Conservation (phyloP, 140 eudicot genomes). For the Flaveria floridana region DNA sequence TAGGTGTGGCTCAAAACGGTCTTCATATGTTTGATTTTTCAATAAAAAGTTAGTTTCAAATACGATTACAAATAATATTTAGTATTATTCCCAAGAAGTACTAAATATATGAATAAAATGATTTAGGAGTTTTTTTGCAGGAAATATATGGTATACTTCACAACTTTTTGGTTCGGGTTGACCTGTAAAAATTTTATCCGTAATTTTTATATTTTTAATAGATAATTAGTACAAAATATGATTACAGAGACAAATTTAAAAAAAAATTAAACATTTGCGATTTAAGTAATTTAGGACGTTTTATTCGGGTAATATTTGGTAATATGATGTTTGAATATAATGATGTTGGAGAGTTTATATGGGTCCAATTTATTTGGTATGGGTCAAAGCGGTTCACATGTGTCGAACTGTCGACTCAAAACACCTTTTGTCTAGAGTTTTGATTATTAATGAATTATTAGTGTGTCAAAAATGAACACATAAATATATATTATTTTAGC, state of each 20-base stretch:
- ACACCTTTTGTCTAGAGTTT: background rate
- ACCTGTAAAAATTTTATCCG: background rate
- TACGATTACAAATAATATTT: background rate
- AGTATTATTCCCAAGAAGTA: background rate
- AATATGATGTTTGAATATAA: background rate
- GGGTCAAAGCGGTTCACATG: background rate
- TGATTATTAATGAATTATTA: background rate
- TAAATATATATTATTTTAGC: background rate
- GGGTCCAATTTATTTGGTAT: background rate
- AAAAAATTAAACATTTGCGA: too few relatives aligned
- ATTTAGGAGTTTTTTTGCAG: background rate
- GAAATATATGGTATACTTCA: background rate
- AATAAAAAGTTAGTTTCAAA: background rate
- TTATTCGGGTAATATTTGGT: constrained; percentile 8
- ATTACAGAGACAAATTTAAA: too few relatives aligned
- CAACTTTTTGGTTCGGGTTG: background rate
- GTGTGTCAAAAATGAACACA: constrained; percentile 12
- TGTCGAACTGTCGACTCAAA: background rate
- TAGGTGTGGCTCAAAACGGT: background rate
- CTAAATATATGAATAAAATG: background rate
- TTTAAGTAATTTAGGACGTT: background rate
- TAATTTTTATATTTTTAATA: background rate
- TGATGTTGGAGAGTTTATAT: background rate
- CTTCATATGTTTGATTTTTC: background rate
- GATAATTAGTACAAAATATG: background rate